Percentiles rank a stretch among this genome's conserved stretches.
Conservation (phyloP, 1,139 yeast genomes). For the Candida dubliniensis region DNA sequence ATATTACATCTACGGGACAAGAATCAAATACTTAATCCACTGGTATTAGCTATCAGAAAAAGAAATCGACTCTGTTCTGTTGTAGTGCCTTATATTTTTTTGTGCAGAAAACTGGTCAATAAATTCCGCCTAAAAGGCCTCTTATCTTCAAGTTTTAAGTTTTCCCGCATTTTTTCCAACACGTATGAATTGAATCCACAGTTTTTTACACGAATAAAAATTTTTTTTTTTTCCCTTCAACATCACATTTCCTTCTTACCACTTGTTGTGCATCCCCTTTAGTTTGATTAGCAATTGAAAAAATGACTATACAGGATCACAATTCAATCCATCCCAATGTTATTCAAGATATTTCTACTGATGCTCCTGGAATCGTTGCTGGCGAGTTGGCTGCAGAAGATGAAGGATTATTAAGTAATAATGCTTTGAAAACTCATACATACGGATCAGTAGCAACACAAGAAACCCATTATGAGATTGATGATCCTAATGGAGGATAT, state of each 20-base stretch:
- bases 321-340: slow-evolving; percentile 25
- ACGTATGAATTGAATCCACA: too few species aligned
- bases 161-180: neutral
- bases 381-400: slow-evolving; percentile 48
- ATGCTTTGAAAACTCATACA: slow-evolving; percentile 11
- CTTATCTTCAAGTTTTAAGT: neutral
- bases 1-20: too few species aligned
- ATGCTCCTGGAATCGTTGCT: slow-evolving; percentile 48
- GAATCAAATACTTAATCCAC: too few species aligned
- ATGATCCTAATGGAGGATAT: slow-evolving; percentile 24
- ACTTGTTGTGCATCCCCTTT: too few species aligned
- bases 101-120: too few species aligned
- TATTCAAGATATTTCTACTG: slow-evolving; percentile 40
- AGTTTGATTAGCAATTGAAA: neutral
- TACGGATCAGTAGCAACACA: slow-evolving; percentile 13
- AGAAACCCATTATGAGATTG: slow-evolving; percentile 14
- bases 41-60: too few species aligned
- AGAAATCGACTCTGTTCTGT: too few species aligned
- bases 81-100: neutral
- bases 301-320: slow-evolving; percentile 1
- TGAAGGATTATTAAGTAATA: slow-evolving; percentile 20
- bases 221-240: too few species aligned
- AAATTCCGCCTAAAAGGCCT: neutral
- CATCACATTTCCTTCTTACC: neutral
- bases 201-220: too few species aligned